These are phyloP conservation scores for Elongisporangium anandrum DNA, from an alignment of 352 stramenopile species.

Conservation along the genomic window DNA sequence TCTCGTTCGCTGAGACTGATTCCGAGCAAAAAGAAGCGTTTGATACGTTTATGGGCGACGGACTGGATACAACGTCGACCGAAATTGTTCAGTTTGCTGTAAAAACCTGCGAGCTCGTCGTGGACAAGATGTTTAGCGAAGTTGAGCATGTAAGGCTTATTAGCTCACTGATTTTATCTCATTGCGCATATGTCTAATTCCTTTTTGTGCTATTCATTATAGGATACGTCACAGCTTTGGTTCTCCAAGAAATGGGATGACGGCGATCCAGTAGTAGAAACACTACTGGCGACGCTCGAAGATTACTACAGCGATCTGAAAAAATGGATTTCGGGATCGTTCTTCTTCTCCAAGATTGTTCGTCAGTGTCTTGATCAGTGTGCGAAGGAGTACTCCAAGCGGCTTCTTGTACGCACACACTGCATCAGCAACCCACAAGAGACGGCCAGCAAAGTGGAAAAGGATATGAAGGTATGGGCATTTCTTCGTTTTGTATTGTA, in stretches of 20 bases:
- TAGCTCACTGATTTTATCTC: not conserved
- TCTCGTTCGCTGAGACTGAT: constrained; percentile 73
- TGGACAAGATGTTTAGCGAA: constrained; percentile 78
- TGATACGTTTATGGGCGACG: constrained; percentile 70
- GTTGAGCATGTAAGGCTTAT: constrained; percentile 48
- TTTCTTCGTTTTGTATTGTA: not conserved
- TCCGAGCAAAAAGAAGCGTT: constrained; percentile 75
- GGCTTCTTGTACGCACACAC: constrained; percentile 51
- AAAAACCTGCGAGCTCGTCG: constrained; percentile 55
- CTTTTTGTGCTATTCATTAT: not conserved
- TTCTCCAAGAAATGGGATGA: constrained; percentile 86
- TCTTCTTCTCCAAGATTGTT: constrained; percentile 84
- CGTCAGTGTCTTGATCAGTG: constrained; percentile 68
- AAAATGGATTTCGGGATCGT: constrained; percentile 73
- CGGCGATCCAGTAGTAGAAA: constrained; percentile 66
- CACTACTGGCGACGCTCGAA: constrained; percentile 65
- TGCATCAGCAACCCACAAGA: constrained; percentile 39
- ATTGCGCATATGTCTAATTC: not conserved
- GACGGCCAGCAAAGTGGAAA: constrained; percentile 42
- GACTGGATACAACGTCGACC: constrained; percentile 66
- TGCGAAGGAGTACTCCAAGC: constrained; percentile 57
- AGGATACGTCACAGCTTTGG: constrained; percentile 74
- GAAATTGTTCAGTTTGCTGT: constrained; percentile 78
- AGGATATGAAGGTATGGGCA: constrained; percentile 45
- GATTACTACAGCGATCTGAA: constrained; percentile 75